Evolutionary conservation across 2,329 filamentous ascomycete genomes (phyloP), one percentile per base, ranked within the genome.

Genomic region (Tympanopsis confertula): DNA sequence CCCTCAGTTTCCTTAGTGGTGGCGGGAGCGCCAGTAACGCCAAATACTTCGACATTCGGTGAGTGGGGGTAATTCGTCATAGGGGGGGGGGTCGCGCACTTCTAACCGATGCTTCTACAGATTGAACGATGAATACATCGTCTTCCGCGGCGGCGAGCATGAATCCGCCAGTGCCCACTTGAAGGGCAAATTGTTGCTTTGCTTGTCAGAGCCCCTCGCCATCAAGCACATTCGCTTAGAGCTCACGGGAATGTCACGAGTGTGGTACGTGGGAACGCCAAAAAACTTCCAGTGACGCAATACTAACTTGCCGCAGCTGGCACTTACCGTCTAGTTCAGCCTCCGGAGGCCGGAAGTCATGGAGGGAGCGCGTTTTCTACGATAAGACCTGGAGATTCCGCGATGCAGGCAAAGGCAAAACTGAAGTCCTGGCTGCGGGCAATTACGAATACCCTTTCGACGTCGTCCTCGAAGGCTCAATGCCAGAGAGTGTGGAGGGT

Each of bases 401-500:
- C 30, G 62, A 65, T 10, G 7, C 22, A 7, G 22, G 22, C n/a
- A 26, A 26, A 26, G 22, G 52, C 28, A 51, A 47, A 36, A 52
- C 50, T 20, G 46, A 43, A 14, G 54, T 60, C 13, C 53, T 74
- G 28, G 56, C 58, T 3, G 62, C 68, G 5, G 69, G 68, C 40
- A 75, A 76, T 47, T 73, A 76, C 47, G 70, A 74, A 48, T 75
- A 68, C 49, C 69, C 69, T 3, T 75, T 76, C 49, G 62, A 71
- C 38, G 52, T 69, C 39, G 55, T 73, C 10, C 54, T 76, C 20
- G 65, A 69, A 41, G 71, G 71, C 33, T 44, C 49, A 22, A 54
- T 52, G 47, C 74, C 78, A 12, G 80, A 85, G 62, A 83, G 77
- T 47, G 67, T 86, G 12, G 81, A 84, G 53, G 80, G 80, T 1